Percentiles rank a stretch among this genome's conserved stretches.
Evolutionary conservation across 1,284 basidiomycete genomes (phyloP).

Genomic region (Abortiporus biennis): DNA sequence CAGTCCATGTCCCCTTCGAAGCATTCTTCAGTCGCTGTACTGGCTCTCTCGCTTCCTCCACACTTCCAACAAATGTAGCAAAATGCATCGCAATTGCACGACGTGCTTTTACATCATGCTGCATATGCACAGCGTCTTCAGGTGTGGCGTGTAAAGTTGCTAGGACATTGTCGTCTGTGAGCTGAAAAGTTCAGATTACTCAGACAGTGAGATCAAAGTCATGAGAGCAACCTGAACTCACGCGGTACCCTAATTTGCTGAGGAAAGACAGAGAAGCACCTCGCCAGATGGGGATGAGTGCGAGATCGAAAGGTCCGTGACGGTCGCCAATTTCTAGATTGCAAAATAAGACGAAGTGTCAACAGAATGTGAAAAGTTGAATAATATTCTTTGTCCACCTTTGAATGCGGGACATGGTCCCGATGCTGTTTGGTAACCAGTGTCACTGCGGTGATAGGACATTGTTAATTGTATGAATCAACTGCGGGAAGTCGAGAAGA

Average conservation of each 20-base stretch:
- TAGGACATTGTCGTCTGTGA: slow-evolving; percentile 62
- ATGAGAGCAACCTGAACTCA: background rate
- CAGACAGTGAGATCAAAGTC: slow-evolving; percentile 21
- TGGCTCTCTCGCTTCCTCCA: slow-evolving; percentile 30
- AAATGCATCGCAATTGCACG: slow-evolving; percentile 65
- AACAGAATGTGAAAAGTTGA: background rate
- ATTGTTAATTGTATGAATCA: too few species aligned
- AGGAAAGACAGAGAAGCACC: slow-evolving; percentile 10
- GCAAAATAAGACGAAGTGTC: slow-evolving; percentile 20
- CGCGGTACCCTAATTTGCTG: background rate
- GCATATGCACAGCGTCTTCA: slow-evolving; percentile 57
- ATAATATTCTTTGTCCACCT: slow-evolving; percentile 12
- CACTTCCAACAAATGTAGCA: slow-evolving; percentile 31
- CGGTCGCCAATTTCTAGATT: slow-evolving; percentile 47
- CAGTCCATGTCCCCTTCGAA: too few species aligned
- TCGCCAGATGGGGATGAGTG: slow-evolving; percentile 62
- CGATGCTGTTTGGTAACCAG: slow-evolving; percentile 39
- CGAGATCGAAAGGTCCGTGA: slow-evolving; percentile 55
- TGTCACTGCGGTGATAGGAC: too few species aligned
- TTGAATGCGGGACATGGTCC: slow-evolving; percentile 60
- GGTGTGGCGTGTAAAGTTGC: slow-evolving; percentile 53
- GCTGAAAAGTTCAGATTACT: slow-evolving; percentile 22
- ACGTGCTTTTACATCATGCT: slow-evolving; percentile 51
- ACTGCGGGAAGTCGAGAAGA: too few species aligned
- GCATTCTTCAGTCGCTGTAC: slow-evolving; percentile 22